Base-by-base conservation (phyloP, 371 early-diverging fungal genomes). In the Smittium mucronatum region DNA sequence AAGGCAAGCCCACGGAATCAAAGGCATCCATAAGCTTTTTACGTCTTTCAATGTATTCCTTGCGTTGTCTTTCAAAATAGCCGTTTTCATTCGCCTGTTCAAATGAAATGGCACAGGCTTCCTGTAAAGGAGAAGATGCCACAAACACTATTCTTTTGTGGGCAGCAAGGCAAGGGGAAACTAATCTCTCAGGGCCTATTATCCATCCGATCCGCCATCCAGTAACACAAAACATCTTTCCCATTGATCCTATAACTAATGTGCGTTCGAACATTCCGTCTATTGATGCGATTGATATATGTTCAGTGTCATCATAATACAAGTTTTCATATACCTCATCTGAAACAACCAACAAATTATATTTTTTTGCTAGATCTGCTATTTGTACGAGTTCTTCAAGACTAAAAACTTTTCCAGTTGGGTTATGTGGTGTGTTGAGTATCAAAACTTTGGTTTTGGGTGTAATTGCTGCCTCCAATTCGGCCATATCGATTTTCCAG, bases 121-220 rank as follows among this genome's bases (percentile, higher is more conserved):
- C 94, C 75, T 95, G 95, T 47, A 94, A 85, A 2, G 95, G 95
- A 0, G 94, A 89, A 74, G 86, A 90, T 65, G 90, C 87, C 70
- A 89, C 86, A 73, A 95, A 97, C 0, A 93, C 91, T 57, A 93
- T 84, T 72, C 92, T 90, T 32, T 92, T 89, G 74, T 95, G 96
- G 0, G 94, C 93, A 32, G 92, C 85, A 78, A 93, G 85, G 0
- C 88, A 83, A 17, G 90, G 82, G 35, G 88, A 82, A 67, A 91
- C 83, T 58, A 95, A 72, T 28, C 85, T 80, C 30, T 83, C 84
- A 32, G 93, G 90, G 8, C 91, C 96, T 64, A 94, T 85, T 58
- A 89, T 76, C 96, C 96, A 97, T 59, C 97, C 97, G 29, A 97
- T 85, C 71, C 95, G 92, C 97, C 97, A 97, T 28, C 97, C 97